phyloP scores from a whole-genome alignment of 345 rosid genomes.

The Ceriops decandra region DNA sequence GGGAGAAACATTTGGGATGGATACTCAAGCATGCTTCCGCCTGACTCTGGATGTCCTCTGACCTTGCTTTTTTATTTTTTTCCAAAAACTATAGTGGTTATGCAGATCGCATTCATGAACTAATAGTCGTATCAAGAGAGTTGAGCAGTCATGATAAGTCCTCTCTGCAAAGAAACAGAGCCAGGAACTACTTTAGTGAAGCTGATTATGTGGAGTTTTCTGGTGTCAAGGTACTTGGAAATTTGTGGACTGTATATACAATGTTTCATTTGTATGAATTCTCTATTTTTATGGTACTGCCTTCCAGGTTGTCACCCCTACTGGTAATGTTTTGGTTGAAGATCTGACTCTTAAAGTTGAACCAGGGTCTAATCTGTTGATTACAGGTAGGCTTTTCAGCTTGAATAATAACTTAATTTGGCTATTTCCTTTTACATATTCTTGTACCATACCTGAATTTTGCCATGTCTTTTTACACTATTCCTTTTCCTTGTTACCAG shows the following conservation, averaged over 20 bases:
- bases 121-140: conserved; percentile 82
- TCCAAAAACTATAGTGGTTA: conserved; percentile 60
- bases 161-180: conserved; percentile 62
- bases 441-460: no score
- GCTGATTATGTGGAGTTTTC: conserved; percentile 90
- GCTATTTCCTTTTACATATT: background rate
- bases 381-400: conserved; percentile 64
- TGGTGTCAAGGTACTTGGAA: conserved; percentile 74
- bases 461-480: background rate
- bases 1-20: background rate
- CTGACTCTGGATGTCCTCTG: conserved; percentile 5
- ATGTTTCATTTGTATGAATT: conserved; percentile 7
- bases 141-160: conserved; percentile 56
- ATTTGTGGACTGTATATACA: conserved; percentile 5
- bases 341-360: conserved; percentile 83
- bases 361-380: conserved; percentile 91
- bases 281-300: conserved; percentile 20
- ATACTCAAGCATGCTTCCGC: background rate
- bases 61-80: conserved; percentile 10
- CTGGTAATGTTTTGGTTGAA: conserved; percentile 85
- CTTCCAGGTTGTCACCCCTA: conserved; percentile 94
- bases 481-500: background rate
- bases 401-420: conserved; percentile 14
- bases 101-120: conserved; percentile 95
- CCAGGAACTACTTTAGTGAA: conserved; percentile 72